phyloP scores from a whole-genome alignment of 768 basidiomycete species.

The Suillus luteus region DNA sequence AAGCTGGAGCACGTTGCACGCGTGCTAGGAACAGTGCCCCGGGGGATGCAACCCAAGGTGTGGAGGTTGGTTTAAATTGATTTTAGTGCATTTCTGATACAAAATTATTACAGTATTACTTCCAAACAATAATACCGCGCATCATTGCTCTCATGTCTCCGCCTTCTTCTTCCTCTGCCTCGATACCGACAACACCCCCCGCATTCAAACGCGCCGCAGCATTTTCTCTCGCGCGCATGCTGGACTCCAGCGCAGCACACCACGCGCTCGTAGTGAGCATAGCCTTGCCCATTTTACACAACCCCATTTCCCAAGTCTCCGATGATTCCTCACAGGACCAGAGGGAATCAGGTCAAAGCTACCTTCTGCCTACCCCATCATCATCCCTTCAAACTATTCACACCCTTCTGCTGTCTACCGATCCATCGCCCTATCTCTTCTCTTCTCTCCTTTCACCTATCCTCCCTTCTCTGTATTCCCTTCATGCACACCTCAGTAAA shows the following conservation, averaged over 20 bases:
- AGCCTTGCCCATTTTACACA: slow-evolving; percentile 53
- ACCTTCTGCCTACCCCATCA: slow-evolving; percentile 26
- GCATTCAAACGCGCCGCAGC: slow-evolving; percentile 63
- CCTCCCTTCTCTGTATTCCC: slow-evolving; percentile 62
- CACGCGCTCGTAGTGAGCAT: slow-evolving; percentile 27
- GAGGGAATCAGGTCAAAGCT: background rate
- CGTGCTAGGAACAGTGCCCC: slow-evolving; percentile 65
- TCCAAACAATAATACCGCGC: slow-evolving; percentile 51
- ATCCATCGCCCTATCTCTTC: slow-evolving; percentile 74
- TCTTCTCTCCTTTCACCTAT: slow-evolving; percentile 69
- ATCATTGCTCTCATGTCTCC: slow-evolving; percentile 51
- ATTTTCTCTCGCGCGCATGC: slow-evolving; percentile 67
- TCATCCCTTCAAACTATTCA: slow-evolving; percentile 53
- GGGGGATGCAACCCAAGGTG: slow-evolving; percentile 56
- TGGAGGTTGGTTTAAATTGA: background rate
- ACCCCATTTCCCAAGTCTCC: slow-evolving; percentile 42
- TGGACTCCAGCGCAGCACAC: slow-evolving; percentile 40
- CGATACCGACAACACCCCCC: slow-evolving; percentile 25
- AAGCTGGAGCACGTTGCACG: slow-evolving; percentile 74
- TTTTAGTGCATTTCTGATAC: background rate
- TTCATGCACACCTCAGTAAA: slow-evolving; percentile 55
- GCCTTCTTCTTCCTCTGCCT: background rate
- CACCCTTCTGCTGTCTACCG: slow-evolving; percentile 68
- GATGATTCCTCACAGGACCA: background rate
- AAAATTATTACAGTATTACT: slow-evolving; percentile 56